These are phyloP conservation scores for Oryza meyeriana DNA, from an alignment of 176 grass and related monocot species.

Conservation along the genomic window DNA sequence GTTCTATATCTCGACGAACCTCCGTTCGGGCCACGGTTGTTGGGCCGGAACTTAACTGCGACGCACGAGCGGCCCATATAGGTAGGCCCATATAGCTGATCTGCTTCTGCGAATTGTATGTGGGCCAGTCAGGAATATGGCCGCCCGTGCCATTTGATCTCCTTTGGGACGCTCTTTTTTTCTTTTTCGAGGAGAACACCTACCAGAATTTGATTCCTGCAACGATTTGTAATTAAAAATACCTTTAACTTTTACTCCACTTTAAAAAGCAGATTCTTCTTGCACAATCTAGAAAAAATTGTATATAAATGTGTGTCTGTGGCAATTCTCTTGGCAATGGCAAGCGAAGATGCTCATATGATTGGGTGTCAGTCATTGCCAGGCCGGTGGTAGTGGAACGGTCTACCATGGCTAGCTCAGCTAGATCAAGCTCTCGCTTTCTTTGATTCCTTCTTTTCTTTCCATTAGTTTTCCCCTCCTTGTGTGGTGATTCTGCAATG, in stretches of 20 bases:
- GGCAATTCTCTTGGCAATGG: slow-evolving; percentile 14
- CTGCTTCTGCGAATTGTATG: not conserved
- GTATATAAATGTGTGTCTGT: not conserved
- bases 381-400: slow-evolving; percentile 28
- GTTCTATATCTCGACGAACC: too few species aligned
- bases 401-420: slow-evolving; percentile 1
- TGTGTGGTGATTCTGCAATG: not conserved
- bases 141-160: not conserved
- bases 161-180: too few species aligned
- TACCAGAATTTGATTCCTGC: not conserved
- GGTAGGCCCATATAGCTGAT: not conserved
- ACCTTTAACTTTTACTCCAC: not conserved
- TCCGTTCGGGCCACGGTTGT: not conserved
- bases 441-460: not conserved
- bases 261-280: not conserved
- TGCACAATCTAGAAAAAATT: not conserved
- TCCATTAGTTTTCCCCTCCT: not conserved
- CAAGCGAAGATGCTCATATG: slow-evolving; percentile 4
- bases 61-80: too few species aligned
- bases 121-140: not conserved
- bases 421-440: not conserved
- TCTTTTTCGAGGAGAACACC: too few species aligned
- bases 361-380: not conserved
- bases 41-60: not conserved
- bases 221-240: not conserved